phyloP scores from a whole-genome alignment of 108 stramenopile genomes.

The Chaetoceros muelleri region DNA sequence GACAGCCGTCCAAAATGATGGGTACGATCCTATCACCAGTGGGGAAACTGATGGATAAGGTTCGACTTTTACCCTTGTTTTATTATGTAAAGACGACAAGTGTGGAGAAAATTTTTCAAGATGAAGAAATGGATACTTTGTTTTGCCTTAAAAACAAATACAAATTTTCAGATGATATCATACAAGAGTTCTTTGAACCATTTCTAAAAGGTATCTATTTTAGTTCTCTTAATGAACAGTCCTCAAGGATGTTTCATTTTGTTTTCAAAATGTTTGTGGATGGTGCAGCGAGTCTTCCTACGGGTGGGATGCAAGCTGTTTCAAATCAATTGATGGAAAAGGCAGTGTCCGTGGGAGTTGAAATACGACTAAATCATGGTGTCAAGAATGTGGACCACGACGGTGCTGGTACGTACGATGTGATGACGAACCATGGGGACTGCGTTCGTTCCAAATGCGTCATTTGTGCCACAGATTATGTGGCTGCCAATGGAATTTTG shows the following conservation, averaged over 20 bases:
- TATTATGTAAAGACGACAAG: slow-evolving; percentile 36
- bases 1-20: slow-evolving; percentile 40
- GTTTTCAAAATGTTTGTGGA: slow-evolving; percentile 80
- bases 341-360: slow-evolving; percentile 34
- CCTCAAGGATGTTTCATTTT: slow-evolving; percentile 81
- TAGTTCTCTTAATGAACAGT: slow-evolving; percentile 52
- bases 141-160: slow-evolving; percentile 46
- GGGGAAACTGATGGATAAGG: slow-evolving; percentile 53
- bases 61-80: slow-evolving; percentile 47
- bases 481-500: slow-evolving; percentile 37
- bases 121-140: slow-evolving; percentile 50
- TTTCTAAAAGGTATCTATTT: slow-evolving; percentile 84
- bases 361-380: slow-evolving; percentile 14
- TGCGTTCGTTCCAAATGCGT: slow-evolving; percentile 29
- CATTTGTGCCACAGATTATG: slow-evolving; percentile 72
- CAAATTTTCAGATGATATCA: slow-evolving; percentile 62
- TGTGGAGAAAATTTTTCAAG: slow-evolving; percentile 50
- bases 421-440: slow-evolving; percentile 6
- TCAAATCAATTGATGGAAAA: slow-evolving; percentile 46
- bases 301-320: slow-evolving; percentile 64
- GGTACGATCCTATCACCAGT: slow-evolving; percentile 51
- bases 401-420: slow-evolving; percentile 6
- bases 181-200: slow-evolving; percentile 60
- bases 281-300: slow-evolving; percentile 58
- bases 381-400: slow-evolving; percentile 14